Conservation (phyloP, 179 eudicot genomes). For the Corrigiola litoralis region DNA sequence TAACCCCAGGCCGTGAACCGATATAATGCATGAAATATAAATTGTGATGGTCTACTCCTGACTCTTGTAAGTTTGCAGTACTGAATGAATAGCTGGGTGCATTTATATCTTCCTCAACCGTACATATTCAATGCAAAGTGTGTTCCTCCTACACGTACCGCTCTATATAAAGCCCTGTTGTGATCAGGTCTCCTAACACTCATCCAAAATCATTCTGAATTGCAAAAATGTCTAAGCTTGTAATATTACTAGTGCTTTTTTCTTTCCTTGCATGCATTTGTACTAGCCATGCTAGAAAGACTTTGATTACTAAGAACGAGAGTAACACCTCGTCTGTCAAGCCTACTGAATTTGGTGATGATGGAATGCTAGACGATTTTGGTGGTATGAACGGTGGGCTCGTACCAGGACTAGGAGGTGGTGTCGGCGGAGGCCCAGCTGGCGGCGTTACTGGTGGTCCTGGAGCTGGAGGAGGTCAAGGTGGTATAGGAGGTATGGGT, state of each 20-base stretch:
- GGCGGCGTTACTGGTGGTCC: not conserved
- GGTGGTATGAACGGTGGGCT: not conserved
- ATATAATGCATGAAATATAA: not conserved
- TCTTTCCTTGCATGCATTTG: constrained; percentile 13
- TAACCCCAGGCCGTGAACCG: too few species aligned
- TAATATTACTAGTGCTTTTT: not conserved
- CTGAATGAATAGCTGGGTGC: too few species aligned
- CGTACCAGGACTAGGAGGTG: constrained; percentile 9
- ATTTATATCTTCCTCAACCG: constrained; percentile 12
- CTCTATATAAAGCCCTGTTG: constrained; percentile 17
- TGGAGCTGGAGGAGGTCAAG: constrained; percentile 1
- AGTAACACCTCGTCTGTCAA: not conserved
- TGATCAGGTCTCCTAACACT: not conserved
- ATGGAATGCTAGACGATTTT: not conserved
- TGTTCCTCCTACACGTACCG: not conserved
- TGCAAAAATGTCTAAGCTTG: not conserved
- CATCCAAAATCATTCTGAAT: not conserved
- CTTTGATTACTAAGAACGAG: not conserved
- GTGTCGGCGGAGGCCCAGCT: not conserved
- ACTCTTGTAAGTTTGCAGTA: too few species aligned
- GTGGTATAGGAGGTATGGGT: not conserved
- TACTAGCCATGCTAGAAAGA: constrained; percentile 10
- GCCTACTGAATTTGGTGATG: constrained; percentile 6
- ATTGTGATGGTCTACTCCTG: too few species aligned
- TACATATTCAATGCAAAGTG: not conserved